Evolutionary conservation across 306 rosid genomes (phyloP).

Genomic region (Cucurbita argyrosperma): DNA sequence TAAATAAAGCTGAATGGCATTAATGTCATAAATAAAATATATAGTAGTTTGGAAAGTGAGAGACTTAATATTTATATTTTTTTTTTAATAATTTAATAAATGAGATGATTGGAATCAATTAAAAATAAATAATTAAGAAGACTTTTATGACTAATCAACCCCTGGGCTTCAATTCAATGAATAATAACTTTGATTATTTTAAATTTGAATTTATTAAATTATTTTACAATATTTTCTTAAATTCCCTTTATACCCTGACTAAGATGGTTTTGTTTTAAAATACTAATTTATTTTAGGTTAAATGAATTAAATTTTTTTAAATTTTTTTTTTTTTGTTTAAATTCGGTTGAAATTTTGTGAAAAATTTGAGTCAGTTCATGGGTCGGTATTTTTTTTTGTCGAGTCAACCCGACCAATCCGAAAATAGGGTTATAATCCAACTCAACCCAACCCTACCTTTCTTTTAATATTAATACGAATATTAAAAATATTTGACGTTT

Average conservation of each 20-base stretch:
- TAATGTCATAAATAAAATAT: not conserved
- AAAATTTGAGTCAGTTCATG: no score
- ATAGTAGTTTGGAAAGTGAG: not conserved
- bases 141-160: not conserved
- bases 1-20: not conserved
- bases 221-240: not conserved
- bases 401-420: no score
- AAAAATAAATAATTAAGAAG: not conserved
- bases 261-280: not conserved
- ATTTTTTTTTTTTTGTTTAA: no score
- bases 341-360: no score
- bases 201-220: not conserved
- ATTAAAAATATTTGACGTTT: no score
- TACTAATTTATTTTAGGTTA: no score
- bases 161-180: no score
- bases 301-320: no score
- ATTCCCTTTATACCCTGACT: not conserved
- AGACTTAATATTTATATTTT: not conserved
- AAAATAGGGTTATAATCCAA: no score
- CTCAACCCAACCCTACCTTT: no score
- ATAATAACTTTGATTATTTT: not conserved
- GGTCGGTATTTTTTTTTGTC: no score
- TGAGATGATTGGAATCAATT: not conserved
- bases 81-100: not conserved
- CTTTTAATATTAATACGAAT: no score